Base-by-base conservation (phyloP, 108 stramenopile genomes). In the Nitzschia sp. region DNA sequence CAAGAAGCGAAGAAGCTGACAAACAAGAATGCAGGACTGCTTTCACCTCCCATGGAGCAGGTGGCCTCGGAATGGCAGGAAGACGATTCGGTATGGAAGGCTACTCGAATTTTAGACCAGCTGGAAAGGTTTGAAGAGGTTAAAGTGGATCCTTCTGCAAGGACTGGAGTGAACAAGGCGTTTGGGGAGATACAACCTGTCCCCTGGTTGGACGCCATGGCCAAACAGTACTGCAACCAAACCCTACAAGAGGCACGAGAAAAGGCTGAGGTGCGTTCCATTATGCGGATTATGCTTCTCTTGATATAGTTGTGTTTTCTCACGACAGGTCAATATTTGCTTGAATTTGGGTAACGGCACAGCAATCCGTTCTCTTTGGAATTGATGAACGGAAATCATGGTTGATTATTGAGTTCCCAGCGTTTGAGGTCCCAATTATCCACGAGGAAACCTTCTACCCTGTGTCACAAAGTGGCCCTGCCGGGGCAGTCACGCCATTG, bases 391-490 rank as follows among this genome's bases (percentile, higher is more conserved):
- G 10, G 38, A 17, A 69, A 17, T 71, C 79, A 6, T 83, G 63
- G 46, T 46, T 93, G 43, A 81, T 94, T 46, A 59, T 94, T 22
- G 89, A 94, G 67, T 50, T 94, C 39, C 92, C 92, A 5, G 72
- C 51, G 3, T 87, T 85, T 58, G 78, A 87, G 20, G 80, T 94
- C 7, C 92, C 92, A 5, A 77, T 94, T 11, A 53, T 94, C 17
- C 80, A 90, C 74, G 89, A 91, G 66, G 92, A 94, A 53, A 87
- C 86, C 41, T 73, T 82, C 24, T 94, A 94, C 65, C 84, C 87
- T 6, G 70, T 61, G 57, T 41, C 81, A 24, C 61, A 69, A 38
- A 75, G 84, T 15, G 84, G 86, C 0, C 86, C 87, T 10, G 87
- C 86, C 2, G 90, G 90, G 24, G 76, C 84, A 3, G 83, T 92